These are phyloP conservation scores for Streptanthus diversifolius DNA, from an alignment of 345 rosid genomes.

Conservation along the genomic window DNA sequence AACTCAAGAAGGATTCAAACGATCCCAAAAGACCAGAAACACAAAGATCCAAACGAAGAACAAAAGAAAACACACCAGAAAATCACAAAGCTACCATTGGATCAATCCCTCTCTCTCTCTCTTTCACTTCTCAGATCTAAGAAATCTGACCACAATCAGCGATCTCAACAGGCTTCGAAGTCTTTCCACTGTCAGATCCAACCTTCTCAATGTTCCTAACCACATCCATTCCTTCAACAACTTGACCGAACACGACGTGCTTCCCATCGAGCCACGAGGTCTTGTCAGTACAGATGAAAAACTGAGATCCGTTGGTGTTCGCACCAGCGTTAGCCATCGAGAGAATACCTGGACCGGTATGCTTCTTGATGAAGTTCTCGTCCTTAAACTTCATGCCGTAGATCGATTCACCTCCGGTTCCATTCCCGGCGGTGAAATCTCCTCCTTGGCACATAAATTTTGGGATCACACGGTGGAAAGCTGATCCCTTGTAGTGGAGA, in stretches of 20 bases:
- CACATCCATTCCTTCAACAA: slow-evolving; percentile 52
- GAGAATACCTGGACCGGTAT: slow-evolving; percentile 55
- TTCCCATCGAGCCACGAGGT: slow-evolving; percentile 62
- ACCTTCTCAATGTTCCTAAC: slow-evolving; percentile 51
- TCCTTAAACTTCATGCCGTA: slow-evolving; percentile 58
- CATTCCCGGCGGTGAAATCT: slow-evolving; percentile 62
- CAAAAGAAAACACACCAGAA: background rate
- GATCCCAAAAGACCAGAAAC: background rate
- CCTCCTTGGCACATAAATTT: slow-evolving; percentile 78
- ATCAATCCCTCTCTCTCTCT: background rate
- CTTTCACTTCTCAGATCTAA: background rate
- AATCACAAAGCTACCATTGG: slow-evolving; percentile 30
- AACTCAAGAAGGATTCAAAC: background rate
- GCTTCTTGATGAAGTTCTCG: slow-evolving; percentile 62
- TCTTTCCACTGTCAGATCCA: slow-evolving; percentile 49
- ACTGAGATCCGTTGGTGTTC: slow-evolving; percentile 58
- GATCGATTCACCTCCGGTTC: slow-evolving; percentile 70
- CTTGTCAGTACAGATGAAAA: slow-evolving; percentile 51
- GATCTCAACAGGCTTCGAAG: slow-evolving; percentile 39
- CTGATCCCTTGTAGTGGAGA: too few species aligned
- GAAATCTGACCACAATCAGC: slow-evolving; percentile 57
- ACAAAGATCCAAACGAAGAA: background rate
- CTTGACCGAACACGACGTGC: slow-evolving; percentile 67
- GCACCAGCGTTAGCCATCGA: slow-evolving; percentile 72
- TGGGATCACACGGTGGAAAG: slow-evolving; percentile 28